phyloP scores from a whole-genome alignment of 2,329 filamentous ascomycete genomes.

The Fusarium oligoseptatum region DNA sequence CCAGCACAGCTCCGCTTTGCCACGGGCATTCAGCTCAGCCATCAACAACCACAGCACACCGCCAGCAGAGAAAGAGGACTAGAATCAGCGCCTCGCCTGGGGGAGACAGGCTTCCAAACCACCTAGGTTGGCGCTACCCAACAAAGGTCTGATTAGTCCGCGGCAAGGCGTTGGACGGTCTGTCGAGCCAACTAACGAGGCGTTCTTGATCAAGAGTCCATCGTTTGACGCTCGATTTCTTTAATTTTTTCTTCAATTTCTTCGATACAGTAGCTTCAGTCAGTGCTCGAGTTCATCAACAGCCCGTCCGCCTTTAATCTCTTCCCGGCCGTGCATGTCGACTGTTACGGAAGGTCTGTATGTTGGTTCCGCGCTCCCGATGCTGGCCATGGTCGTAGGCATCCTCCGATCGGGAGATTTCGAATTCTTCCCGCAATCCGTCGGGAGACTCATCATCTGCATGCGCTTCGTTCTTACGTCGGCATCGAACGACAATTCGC shows the following conservation, averaged over 20 bases:
- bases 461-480: conserved; percentile 21
- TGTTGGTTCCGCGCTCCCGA: not conserved
- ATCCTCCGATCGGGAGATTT: conserved; percentile 2
- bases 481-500: conserved; percentile 31
- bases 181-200: not conserved
- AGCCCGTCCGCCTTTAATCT: conserved; percentile 32
- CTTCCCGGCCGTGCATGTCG: conserved; percentile 6
- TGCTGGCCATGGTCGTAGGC: not conserved
- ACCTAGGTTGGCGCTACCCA: conserved; percentile 10
- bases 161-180: conserved; percentile 8
- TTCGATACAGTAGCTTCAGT: conserved; percentile 32
- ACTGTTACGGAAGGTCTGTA: not conserved
- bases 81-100: conserved; percentile 1
- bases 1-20: conserved; percentile 8
- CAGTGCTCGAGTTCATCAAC: conserved; percentile 28
- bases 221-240: conserved; percentile 23
- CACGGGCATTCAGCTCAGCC: conserved; percentile 4
- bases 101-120: conserved; percentile 1
- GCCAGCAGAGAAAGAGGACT: not conserved
- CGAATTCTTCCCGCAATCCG: conserved; percentile 6
- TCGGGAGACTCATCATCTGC: conserved; percentile 10
- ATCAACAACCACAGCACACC: not conserved
- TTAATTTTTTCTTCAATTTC: conserved; percentile 27
- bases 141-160: conserved; percentile 7
- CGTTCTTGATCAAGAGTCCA: conserved; percentile 18